Evolutionary conservation across 805 yeast species (phyloP), one percentile per base, ranked within the genome.

Genomic region (Saturnispora silvae): DNA sequence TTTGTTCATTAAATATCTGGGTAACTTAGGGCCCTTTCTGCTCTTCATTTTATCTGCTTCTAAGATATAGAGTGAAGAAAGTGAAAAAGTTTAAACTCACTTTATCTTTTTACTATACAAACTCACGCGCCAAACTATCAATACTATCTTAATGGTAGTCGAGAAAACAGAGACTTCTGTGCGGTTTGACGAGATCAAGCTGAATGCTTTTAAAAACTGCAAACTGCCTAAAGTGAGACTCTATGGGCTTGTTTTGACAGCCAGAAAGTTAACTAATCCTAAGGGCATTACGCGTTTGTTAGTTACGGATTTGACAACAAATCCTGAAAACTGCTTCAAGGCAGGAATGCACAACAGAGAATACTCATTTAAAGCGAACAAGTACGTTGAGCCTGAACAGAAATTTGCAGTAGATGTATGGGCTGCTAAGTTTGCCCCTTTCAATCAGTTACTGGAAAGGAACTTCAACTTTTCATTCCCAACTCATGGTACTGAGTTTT

Each of bases 21-120:
- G 47, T 17, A 46, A 31, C 26, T 35, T 46, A 7, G 45, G 30
- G 9, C 37, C 41, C 25, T 36, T 42, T 20, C 34, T 44, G 22
- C 31, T 30, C 4, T 32, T 11, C 10, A 5, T 25, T 15, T 11
- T 25, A 25, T 25, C 6, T 10, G 11, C 10, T 25, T 25, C n/a
- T 8, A 6, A 25, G n/a, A 23, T 8, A 18, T 19, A n/a, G 13
- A 31, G 25, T 20, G 17, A 23, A 13, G 11, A 15, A 32, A 32
- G 11, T n/a, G 5, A 25, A 25, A 25, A 25, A 25, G n/a, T 5
- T 8, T 22, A 22, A 10, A 22, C 24, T 8, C 24, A 22, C 24
- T 7, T 22, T n/a, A n/a, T n/a, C n/a, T n/a, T n/a, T n/a, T n/a
- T n/a, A n/a, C n/a, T n/a, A n/a, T n/a, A n/a, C n/a, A n/a, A n/a